phyloP scores from a whole-genome alignment of 2,329 filamentous ascomycete species.

The Reticulascus tulasneorum region DNA sequence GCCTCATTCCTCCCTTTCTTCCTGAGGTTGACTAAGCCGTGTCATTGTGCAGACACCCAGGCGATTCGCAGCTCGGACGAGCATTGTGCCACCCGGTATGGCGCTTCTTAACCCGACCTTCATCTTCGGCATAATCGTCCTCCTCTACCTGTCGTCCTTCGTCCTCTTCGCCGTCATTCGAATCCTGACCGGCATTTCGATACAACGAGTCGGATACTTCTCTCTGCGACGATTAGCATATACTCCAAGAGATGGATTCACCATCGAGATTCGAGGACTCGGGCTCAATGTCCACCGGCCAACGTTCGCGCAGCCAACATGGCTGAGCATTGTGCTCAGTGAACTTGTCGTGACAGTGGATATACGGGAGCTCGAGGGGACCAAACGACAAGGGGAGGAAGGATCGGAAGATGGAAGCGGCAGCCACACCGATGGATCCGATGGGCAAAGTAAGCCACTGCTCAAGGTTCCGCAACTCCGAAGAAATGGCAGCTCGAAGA shows the following conservation, averaged over 20 bases:
- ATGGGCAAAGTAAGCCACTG: constrained; percentile 3
- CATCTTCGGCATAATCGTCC: constrained; percentile 76
- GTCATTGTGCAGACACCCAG: constrained; percentile 10
- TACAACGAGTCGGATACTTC: constrained; percentile 90
- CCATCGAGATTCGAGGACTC: constrained; percentile 83
- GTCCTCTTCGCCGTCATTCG: constrained; percentile 89
- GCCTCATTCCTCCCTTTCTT: background rate
- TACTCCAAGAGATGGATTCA: constrained; percentile 81
- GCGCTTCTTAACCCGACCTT: constrained; percentile 73
- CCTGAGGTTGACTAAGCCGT: constrained; percentile 5
- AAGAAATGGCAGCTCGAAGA: constrained; percentile 24
- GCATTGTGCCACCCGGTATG: constrained; percentile 39
- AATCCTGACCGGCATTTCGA: constrained; percentile 89
- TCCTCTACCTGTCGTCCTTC: constrained; percentile 88
- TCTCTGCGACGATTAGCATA: constrained; percentile 89
- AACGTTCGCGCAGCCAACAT: constrained; percentile 95
- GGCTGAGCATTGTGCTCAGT: constrained; percentile 84
- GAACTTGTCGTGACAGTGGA: constrained; percentile 85
- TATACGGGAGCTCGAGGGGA: constrained; percentile 58
- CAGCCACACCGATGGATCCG: constrained; percentile 11
- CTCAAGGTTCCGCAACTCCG: constrained; percentile 16
- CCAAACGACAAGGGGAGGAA: constrained; percentile 35
- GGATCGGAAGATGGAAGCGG: constrained; percentile 24
- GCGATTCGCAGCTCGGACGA: constrained; percentile 3
- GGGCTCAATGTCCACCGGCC: constrained; percentile 87